Evolutionary conservation across 192 early-diverging fungal genomes (phyloP).

Genomic region (Irineochytrium annulatum): DNA sequence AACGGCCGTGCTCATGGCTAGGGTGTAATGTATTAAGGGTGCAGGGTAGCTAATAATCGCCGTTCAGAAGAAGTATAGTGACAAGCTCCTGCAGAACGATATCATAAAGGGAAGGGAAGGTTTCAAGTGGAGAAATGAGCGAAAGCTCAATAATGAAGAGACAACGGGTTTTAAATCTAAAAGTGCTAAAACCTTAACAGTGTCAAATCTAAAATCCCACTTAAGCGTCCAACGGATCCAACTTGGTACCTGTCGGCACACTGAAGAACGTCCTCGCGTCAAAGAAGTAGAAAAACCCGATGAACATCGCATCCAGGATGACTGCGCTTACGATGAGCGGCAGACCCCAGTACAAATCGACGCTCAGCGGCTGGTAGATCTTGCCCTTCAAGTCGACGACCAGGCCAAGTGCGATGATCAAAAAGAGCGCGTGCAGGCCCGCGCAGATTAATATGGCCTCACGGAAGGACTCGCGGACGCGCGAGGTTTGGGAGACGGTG

Average conservation of each 20-base stretch:
- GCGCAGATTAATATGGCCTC: background rate
- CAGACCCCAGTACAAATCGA: slow-evolving; percentile 1
- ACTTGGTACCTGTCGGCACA: background rate
- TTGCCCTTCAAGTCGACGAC: background rate
- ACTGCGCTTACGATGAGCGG: background rate
- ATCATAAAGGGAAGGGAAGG: no score
- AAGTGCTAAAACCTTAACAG: no score
- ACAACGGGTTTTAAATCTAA: no score
- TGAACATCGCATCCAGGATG: background rate
- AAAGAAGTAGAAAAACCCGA: background rate
- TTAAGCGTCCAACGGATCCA: background rate
- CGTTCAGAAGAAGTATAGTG: no score
- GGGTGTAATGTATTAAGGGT: no score
- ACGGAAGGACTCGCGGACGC: background rate
- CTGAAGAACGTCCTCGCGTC: background rate
- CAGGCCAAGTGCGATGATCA: background rate
- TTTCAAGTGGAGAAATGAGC: no score
- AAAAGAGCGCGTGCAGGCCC: background rate
- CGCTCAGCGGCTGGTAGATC: background rate
- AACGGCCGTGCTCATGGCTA: no score
- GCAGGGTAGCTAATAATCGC: no score
- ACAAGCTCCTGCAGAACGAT: no score
- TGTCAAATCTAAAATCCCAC: background rate
- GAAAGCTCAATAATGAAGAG: no score
- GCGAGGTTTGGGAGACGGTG: background rate